Evolutionary conservation across 129 eudicot species (phyloP).

Genomic region (Solidago caesia): DNA sequence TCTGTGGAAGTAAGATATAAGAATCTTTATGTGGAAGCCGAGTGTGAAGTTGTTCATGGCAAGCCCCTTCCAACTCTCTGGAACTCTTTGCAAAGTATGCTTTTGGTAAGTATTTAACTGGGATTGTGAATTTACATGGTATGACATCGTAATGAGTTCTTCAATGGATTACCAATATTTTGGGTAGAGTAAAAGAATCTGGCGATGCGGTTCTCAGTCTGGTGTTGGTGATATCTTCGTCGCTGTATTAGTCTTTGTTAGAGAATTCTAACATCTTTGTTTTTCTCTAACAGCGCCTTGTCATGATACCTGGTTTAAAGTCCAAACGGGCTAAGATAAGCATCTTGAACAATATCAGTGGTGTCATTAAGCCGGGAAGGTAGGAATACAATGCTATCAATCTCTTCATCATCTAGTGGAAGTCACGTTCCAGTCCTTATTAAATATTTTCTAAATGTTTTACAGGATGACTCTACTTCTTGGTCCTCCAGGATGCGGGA

Average conservation of each 20-base stretch:
- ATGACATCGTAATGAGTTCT: background rate
- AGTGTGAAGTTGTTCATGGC: slow-evolving; percentile 55
- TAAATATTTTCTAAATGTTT: background rate
- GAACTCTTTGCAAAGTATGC: slow-evolving; percentile 47
- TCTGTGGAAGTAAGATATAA: slow-evolving; percentile 52
- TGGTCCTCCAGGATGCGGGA: slow-evolving; percentile 84
- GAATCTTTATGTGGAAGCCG: slow-evolving; percentile 46
- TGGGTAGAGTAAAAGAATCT: slow-evolving; percentile 4
- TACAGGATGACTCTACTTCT: slow-evolving; percentile 68
- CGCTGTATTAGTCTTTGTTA: background rate
- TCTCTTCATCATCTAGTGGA: background rate
- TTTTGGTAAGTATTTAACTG: slow-evolving; percentile 36
- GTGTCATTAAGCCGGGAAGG: slow-evolving; percentile 83
- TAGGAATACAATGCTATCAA: slow-evolving; percentile 17
- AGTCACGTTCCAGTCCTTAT: background rate
- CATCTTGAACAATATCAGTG: slow-evolving; percentile 59
- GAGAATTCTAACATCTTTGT: background rate
- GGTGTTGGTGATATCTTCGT: background rate
- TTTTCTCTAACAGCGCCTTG: slow-evolving; percentile 36
- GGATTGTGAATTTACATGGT: background rate
- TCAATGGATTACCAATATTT: no score
- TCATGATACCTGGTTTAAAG: slow-evolving; percentile 52
- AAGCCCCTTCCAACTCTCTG: slow-evolving; percentile 61
- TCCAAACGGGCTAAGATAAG: slow-evolving; percentile 46
- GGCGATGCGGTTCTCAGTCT: background rate